A percentile compares a stretch with the other conserved stretches of the same genome.
phyloP scores from a whole-genome alignment of 1,139 yeast genomes.

The Suhomyces bribrorum region DNA sequence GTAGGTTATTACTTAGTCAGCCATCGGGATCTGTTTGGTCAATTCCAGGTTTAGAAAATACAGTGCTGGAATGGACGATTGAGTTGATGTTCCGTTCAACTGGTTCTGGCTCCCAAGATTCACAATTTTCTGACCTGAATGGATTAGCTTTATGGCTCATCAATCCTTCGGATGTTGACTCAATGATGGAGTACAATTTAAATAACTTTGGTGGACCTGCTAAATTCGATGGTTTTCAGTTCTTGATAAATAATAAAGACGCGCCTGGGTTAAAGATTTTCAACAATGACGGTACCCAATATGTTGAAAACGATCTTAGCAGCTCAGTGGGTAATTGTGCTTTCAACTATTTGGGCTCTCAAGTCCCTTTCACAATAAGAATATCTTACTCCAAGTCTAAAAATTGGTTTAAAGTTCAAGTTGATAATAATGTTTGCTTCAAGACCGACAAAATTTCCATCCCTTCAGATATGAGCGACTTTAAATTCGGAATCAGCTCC shows the following conservation, averaged over 20 bases:
- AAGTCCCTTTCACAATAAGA: slow-evolving; percentile 69
- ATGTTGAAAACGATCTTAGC: slow-evolving; percentile 16
- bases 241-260: slow-evolving; percentile 50
- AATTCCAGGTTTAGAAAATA: slow-evolving; percentile 29
- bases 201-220: slow-evolving; percentile 52
- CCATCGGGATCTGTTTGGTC: slow-evolving; percentile 50
- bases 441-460: slow-evolving; percentile 56
- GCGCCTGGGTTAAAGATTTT: slow-evolving; percentile 57
- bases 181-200: slow-evolving; percentile 23
- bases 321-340: slow-evolving; percentile 57
- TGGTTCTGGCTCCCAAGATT: slow-evolving; percentile 36
- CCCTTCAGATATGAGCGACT: slow-evolving; percentile 30
- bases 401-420: slow-evolving; percentile 58
- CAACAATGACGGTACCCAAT: slow-evolving; percentile 54
- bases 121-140: slow-evolving; percentile 34
- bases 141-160: slow-evolving; percentile 57
- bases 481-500: slow-evolving; percentile 57
- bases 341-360: slow-evolving; percentile 61
- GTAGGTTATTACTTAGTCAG: slow-evolving; percentile 41
- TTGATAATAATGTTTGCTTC: slow-evolving; percentile 70
- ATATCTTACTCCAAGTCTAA: slow-evolving; percentile 51
- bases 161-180: slow-evolving; percentile 26
- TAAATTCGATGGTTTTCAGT: slow-evolving; percentile 60
- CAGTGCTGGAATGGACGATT: slow-evolving; percentile 53
- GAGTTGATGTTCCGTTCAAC: slow-evolving; percentile 63